Conservation (phyloP, 2,329 filamentous ascomycete species). For the Harringtonia lauricola region DNA sequence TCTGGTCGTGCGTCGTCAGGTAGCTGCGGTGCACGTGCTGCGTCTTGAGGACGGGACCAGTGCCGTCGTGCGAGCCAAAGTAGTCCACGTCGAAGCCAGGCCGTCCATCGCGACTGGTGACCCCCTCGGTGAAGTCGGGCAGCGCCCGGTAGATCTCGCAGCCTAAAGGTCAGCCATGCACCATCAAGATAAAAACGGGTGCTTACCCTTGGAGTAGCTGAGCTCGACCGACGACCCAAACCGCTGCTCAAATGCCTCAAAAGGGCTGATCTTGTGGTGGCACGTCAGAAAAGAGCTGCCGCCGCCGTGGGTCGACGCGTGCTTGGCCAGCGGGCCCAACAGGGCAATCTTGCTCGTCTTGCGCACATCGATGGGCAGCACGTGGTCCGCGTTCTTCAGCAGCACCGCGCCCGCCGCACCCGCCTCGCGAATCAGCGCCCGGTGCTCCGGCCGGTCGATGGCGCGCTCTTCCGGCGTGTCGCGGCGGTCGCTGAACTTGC, state of each 20-base stretch:
- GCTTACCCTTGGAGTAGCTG: slow-evolving; percentile 18
- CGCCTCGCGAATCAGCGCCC: slow-evolving; percentile 36
- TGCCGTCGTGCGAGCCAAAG: slow-evolving; percentile 33
- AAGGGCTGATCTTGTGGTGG: slow-evolving; percentile 62
- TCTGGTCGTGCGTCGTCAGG: background rate
- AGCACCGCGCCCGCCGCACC: slow-evolving; percentile 19
- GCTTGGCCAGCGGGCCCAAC: slow-evolving; percentile 46
- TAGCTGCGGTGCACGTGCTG: slow-evolving; percentile 24
- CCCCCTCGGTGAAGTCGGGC: slow-evolving; percentile 30
- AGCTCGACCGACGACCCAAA: slow-evolving; percentile 18
- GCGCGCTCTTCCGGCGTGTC: slow-evolving; percentile 2
- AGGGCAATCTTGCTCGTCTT: slow-evolving; percentile 34
- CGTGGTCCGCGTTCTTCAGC: slow-evolving; percentile 37
- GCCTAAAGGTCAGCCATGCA: background rate
- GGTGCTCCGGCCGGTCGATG: slow-evolving; percentile 12
- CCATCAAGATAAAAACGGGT: background rate
- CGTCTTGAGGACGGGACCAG: slow-evolving; percentile 43
- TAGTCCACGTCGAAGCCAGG: background rate
- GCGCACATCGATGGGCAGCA: slow-evolving; percentile 44
- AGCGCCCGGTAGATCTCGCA: slow-evolving; percentile 49
- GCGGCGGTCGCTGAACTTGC: background rate
- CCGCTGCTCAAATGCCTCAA: slow-evolving; percentile 55
- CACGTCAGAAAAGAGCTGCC: slow-evolving; percentile 49
- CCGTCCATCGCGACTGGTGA: background rate
- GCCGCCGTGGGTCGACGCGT: slow-evolving; percentile 49